Evolutionary conservation across 2,329 filamentous ascomycete genomes (phyloP), one percentile per base, ranked within the genome.

Genomic region (Stagonosporopsis chrysanthemi): DNA sequence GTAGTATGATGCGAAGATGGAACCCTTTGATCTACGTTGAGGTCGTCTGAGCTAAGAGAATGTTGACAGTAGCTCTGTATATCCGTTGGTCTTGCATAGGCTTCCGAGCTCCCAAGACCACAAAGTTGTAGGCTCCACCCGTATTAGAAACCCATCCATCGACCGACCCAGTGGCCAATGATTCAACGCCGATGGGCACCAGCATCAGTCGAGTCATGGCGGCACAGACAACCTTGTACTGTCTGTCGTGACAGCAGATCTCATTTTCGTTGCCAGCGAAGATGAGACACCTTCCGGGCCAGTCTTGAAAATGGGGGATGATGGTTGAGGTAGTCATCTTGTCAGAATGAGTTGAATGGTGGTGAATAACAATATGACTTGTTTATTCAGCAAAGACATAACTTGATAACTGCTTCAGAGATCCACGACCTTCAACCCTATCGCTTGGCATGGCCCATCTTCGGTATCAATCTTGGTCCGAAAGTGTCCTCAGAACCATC

Each of bases 271-370:
- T 38, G 31, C 50, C 38, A 14, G 48, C 49, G n/a, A 60, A 57
- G 31, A 60, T 56, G 35, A 60, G 40, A 57, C 53, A 41, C 57
- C 58, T 33, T 60, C 57, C n/a, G 38, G 39, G 22, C 54, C 54
- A 29, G 48, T 47, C 38, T 52, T 58, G 28, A 48, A 58, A 5
- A 39, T 28, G 9, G 28, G 54, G 49, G 6, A 39, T 28, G 9
- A 24, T 24, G 7, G 35, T 48, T 15, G 26, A 22, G 9, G 46
- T 22, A n/a, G 24, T 11, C 46, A 40, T 49, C 2, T 15, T 33
- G 44, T 17, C 7, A n/a, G 11, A 4, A n/a, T 15, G 22, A 26
- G 39, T 4, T 14, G 22, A 6, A n/a, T 24, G 15, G 11, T 26
- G 39, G 12, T 26, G 39, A 8, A 26, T 26, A 8, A 8, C 19